A percentile compares a stretch with the other conserved stretches of the same genome.
These are phyloP conservation scores for Kodamaea arcana DNA, from an alignment of 1,139 yeast genomes.

Conservation along the genomic window DNA sequence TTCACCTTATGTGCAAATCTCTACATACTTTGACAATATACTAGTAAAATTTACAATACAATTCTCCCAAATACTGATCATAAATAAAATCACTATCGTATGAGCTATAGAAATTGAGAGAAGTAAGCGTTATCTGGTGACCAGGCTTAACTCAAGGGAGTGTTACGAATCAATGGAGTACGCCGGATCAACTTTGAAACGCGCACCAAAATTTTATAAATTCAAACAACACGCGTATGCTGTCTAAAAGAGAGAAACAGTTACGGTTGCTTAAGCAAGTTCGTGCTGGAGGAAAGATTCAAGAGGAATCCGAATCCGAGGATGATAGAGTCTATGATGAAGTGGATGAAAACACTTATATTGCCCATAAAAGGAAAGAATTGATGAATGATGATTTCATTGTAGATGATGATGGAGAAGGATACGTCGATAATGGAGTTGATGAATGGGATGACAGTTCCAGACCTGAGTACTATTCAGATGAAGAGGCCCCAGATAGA, in stretches of 20 bases:
- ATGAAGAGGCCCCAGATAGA: slow-evolving; percentile 36
- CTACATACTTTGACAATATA: too few relatives aligned
- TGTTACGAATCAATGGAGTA: too few relatives aligned
- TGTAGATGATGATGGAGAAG: slow-evolving; percentile 87
- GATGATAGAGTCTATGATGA: slow-evolving; percentile 68
- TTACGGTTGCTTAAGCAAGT: slow-evolving; percentile 40
- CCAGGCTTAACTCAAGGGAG: too few relatives aligned
- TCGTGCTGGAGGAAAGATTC: slow-evolving; percentile 31
- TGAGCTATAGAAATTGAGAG: too few relatives aligned
- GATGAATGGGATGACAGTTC: slow-evolving; percentile 76
- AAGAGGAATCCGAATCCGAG: slow-evolving; percentile 19
- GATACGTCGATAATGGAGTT: slow-evolving; percentile 87
- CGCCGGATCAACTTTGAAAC: too few relatives aligned
- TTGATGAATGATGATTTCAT: slow-evolving; percentile 88
- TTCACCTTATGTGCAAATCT: too few relatives aligned
- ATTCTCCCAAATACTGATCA: too few relatives aligned
- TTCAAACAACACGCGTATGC: slow-evolving; percentile 1
- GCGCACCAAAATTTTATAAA: too few relatives aligned
- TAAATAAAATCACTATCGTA: too few relatives aligned
- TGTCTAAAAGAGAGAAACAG: slow-evolving; percentile 36
- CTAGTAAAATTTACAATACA: too few relatives aligned
- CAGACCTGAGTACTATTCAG: slow-evolving; percentile 50
- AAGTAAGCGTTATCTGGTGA: too few relatives aligned
- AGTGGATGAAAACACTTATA: slow-evolving; percentile 75
- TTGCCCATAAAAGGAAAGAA: slow-evolving; percentile 74